Evolutionary conservation across 2,329 filamentous ascomycete species (phyloP).

Genomic region (Colletotrichum godetiae): DNA sequence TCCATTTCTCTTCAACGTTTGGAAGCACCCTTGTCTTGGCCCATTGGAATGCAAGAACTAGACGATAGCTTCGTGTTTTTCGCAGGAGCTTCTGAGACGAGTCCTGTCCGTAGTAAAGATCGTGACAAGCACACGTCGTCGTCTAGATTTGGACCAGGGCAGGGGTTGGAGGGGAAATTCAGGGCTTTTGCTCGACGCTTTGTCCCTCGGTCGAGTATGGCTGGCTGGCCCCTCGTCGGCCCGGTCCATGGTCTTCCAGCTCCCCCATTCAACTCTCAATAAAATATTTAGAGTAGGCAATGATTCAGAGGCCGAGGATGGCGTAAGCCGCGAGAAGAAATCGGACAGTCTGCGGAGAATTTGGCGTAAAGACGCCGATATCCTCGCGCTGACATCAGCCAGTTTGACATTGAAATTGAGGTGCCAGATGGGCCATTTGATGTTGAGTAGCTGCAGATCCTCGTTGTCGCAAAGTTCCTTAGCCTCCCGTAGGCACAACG

Average conservation of each 20-base stretch:
- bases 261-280: not conserved
- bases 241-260: constrained; percentile 19
- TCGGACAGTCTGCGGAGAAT: not conserved
- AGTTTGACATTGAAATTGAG: not conserved
- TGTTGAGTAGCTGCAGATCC: not conserved
- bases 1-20: not conserved
- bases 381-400: not conserved
- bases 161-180: constrained; percentile 26
- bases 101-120: not conserved
- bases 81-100: not conserved
- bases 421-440: not conserved
- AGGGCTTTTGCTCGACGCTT: constrained; percentile 33
- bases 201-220: constrained; percentile 17
- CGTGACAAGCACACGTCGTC: constrained; percentile 1
- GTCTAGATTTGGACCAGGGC: constrained; percentile 21
- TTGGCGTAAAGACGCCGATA: not conserved
- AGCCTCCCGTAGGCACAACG: not conserved
- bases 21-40: not conserved
- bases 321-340: not conserved
- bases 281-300: not conserved
- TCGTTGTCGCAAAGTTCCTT: not conserved
- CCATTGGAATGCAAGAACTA: not conserved
- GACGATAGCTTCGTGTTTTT: not conserved
- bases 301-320: not conserved
- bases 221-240: constrained; percentile 17